phyloP scores from a whole-genome alignment of 2,329 filamentous ascomycete species.

The Zymoseptoria ardabiliae region DNA sequence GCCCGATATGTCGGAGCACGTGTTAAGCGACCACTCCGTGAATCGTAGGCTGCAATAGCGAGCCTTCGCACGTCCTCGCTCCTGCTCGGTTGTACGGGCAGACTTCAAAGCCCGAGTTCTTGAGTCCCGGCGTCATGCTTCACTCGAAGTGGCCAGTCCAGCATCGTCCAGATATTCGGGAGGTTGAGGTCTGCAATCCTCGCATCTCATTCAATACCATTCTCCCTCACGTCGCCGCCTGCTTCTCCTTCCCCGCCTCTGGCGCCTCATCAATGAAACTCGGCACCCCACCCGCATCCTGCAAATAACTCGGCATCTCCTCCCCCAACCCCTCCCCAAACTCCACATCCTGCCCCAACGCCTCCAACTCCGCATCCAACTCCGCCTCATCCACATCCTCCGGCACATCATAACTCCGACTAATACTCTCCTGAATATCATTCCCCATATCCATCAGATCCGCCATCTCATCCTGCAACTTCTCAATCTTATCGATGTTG shows the following conservation, averaged over 20 bases:
- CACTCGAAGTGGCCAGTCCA: too few relatives aligned
- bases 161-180: too few relatives aligned
- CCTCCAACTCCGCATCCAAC: constrained; percentile 91
- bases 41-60: too few relatives aligned
- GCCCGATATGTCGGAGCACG: too few relatives aligned
- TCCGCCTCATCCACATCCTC: constrained; percentile 97
- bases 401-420: constrained; percentile 84
- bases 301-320: constrained; percentile 71
- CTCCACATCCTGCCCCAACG: constrained; percentile 88
- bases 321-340: constrained; percentile 61
- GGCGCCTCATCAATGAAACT: constrained; percentile 92
- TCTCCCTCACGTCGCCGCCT: constrained; percentile 23
- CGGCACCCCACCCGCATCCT: constrained; percentile 65
- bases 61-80: too few relatives aligned
- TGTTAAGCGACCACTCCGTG: too few relatives aligned
- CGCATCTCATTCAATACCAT: not conserved
- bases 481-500: constrained; percentile 94
- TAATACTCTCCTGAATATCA: constrained; percentile 93
- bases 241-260: constrained; percentile 24
- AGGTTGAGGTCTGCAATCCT: not conserved
- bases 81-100: too few relatives aligned
- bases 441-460: constrained; percentile 96
- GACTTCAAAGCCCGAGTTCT: too few relatives aligned
- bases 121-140: too few relatives aligned
- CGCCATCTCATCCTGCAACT: constrained; percentile 97